Evolutionary conservation across 1,284 basidiomycete genomes (phyloP).

Genomic region (Termitomyces sp.): DNA sequence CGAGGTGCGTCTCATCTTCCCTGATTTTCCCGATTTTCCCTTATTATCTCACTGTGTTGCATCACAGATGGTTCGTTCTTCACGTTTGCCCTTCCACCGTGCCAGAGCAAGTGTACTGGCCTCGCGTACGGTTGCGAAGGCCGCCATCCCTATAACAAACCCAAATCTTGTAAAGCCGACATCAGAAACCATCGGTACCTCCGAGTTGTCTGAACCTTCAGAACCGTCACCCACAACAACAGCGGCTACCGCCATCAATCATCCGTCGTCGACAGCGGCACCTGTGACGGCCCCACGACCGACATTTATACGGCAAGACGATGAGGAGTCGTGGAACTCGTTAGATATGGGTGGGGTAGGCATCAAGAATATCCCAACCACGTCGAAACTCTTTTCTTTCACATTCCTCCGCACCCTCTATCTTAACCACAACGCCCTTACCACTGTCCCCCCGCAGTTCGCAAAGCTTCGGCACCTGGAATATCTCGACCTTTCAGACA

Average conservation of each 20-base stretch:
- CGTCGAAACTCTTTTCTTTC: constrained; percentile 88
- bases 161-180: constrained; percentile 59
- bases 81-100: constrained; percentile 73
- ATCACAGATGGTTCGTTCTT: constrained; percentile 65
- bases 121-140: constrained; percentile 69
- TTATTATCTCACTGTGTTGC: constrained; percentile 14
- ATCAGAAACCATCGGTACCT: constrained; percentile 33
- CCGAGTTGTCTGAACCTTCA: constrained; percentile 32
- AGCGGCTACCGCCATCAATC: constrained; percentile 42
- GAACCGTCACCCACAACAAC: constrained; percentile 27
- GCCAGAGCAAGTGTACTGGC: constrained; percentile 78
- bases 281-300: constrained; percentile 62
- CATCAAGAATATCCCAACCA: constrained; percentile 85
- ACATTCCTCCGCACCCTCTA: constrained; percentile 90
- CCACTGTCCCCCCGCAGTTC: constrained; percentile 80
- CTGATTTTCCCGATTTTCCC: constrained; percentile 10
- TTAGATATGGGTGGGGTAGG: constrained; percentile 96
- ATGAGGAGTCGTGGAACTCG: constrained; percentile 86
- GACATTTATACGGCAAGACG: constrained; percentile 53
- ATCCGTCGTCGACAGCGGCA: constrained; percentile 69
- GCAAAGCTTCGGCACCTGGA: constrained; percentile 83
- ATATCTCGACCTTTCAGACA: constrained; percentile 89
- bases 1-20: constrained; percentile 46
- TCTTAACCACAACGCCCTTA: constrained; percentile 93
- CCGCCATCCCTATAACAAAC: constrained; percentile 80